Percentiles rank a stretch among this genome's conserved stretches.
phyloP scores from a whole-genome alignment of 495 filamentous ascomycete species.

The Acidomyces sp. region DNA sequence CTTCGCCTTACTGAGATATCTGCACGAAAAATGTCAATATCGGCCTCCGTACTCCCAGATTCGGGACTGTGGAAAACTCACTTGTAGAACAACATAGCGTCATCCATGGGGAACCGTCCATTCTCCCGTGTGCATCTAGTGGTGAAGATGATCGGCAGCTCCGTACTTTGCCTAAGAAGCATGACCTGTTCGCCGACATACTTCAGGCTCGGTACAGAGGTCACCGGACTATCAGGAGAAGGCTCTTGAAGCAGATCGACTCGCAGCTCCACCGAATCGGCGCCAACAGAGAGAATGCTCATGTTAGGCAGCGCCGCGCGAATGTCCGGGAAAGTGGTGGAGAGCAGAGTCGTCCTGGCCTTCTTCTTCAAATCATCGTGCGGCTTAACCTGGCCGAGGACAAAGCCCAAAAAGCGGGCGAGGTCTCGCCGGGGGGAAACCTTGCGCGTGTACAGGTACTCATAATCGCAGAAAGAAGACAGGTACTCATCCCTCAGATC shows the following conservation, averaged over 20 bases:
- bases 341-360: constrained; percentile 66
- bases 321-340: constrained; percentile 75
- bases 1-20: constrained; percentile 65
- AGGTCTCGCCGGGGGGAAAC: constrained; percentile 64
- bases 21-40: no score
- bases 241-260: constrained; percentile 72
- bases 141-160: constrained; percentile 77
- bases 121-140: constrained; percentile 68
- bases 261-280: constrained; percentile 70
- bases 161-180: constrained; percentile 66
- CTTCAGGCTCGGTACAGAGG: constrained; percentile 56
- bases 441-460: constrained; percentile 63
- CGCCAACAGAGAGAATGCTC: constrained; percentile 70
- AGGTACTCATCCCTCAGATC: constrained; percentile 52
- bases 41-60: no score
- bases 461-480: constrained; percentile 57
- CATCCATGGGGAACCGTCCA: constrained; percentile 69
- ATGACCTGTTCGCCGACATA: constrained; percentile 79
- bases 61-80: no score
- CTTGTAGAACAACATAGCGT: constrained; percentile 57
- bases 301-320: constrained; percentile 70
- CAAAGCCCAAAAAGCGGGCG: constrained; percentile 61
- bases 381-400: constrained; percentile 59
- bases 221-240: constrained; percentile 40
- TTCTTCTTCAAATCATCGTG: constrained; percentile 65